Evolutionary conservation across 805 yeast species (phyloP), one percentile per base, ranked within the genome.

Genomic region (Teunomyces aglyptinius): DNA sequence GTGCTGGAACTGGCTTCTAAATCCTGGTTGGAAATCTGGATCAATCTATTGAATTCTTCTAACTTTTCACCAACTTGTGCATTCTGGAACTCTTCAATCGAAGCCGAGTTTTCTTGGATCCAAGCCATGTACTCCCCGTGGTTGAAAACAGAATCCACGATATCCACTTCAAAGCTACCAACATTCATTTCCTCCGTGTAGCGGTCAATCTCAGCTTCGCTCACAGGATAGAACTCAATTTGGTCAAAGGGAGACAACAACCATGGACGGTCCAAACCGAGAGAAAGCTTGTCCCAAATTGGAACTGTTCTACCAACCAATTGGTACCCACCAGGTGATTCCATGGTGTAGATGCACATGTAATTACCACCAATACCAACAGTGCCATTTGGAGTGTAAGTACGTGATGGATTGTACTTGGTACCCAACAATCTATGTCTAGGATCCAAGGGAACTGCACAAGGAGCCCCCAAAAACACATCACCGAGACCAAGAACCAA

Each of bases 361-460:
- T 90, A 94, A 88, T 86, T 89, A 57, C 99, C 98, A 52, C 99
- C 99, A 63, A 94, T 85, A 61, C 99, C 99, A 51, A 92, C 98
- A 31, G 94, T 87, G 56, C 99, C 99, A 62, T 89, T 89, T 33
- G 97, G 96, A 2, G 99, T 92, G 73, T 78, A 91, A 1, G 97
- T 89, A 75, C 99, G 81, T 11, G 97, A 87, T 33, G 99, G 99
- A 64, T 92, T 92, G 71, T 92, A 94, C 70, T 92, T 92, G 26
- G 96, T 79, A 33, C 98, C 99, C 47, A 92, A 71, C 49, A 90
- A 78, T 59, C 97, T 80, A 59, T 91, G 97, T 60, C 97, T 83
- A 48, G 99, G 99, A 65, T 94, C 98, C 56, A 92, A 79, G 32
- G 99, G 98, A 55, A 92, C 96, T 1, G 98, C 98, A 75, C 97